Percentiles rank a stretch among this genome's conserved stretches.
Conservation (phyloP, 2,329 filamentous ascomycete species). For the Alternaria postmessia region DNA sequence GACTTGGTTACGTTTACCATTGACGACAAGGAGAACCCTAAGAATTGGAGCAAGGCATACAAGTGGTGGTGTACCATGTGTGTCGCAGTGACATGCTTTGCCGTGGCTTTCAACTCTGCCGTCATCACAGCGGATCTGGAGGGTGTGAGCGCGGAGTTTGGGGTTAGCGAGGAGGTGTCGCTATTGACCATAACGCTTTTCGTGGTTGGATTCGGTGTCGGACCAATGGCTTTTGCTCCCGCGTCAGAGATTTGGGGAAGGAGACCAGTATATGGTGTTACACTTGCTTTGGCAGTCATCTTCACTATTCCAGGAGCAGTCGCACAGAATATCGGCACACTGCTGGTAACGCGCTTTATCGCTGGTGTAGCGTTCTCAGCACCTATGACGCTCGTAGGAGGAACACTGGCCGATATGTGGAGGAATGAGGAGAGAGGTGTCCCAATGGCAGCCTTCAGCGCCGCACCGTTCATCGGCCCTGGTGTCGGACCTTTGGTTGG, state of each 20-base stretch:
- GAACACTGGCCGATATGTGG: conserved; percentile 86
- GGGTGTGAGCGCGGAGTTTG: conserved; percentile 70
- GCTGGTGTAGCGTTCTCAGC: conserved; percentile 86
- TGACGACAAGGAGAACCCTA: conserved; percentile 78
- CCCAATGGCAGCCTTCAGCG: conserved; percentile 85
- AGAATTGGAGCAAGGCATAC: conserved; percentile 80
- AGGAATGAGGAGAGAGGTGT: conserved; percentile 82
- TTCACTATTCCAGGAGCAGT: conserved; percentile 85
- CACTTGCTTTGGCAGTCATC: conserved; percentile 73
- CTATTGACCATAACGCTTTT: conserved; percentile 78
- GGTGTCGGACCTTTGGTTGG: conserved; percentile 72
- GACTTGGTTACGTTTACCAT: conserved; percentile 75
- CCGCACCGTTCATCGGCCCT: conserved; percentile 83
- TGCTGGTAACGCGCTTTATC: conserved; percentile 78
- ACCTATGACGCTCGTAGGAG: conserved; percentile 85
- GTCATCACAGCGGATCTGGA: conserved; percentile 80
- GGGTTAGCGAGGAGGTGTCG: conserved; percentile 75
- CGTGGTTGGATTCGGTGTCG: conserved; percentile 82
- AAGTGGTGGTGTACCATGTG: conserved; percentile 87
- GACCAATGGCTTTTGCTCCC: conserved; percentile 81
- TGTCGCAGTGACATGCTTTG: conserved; percentile 67
- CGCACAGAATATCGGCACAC: conserved; percentile 75
- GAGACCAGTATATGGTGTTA: conserved; percentile 73
- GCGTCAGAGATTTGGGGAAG: conserved; percentile 79
- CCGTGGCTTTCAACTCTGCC: conserved; percentile 64